Conservation (phyloP, 2,329 filamentous ascomycete genomes). For the Nemania abortiva region DNA sequence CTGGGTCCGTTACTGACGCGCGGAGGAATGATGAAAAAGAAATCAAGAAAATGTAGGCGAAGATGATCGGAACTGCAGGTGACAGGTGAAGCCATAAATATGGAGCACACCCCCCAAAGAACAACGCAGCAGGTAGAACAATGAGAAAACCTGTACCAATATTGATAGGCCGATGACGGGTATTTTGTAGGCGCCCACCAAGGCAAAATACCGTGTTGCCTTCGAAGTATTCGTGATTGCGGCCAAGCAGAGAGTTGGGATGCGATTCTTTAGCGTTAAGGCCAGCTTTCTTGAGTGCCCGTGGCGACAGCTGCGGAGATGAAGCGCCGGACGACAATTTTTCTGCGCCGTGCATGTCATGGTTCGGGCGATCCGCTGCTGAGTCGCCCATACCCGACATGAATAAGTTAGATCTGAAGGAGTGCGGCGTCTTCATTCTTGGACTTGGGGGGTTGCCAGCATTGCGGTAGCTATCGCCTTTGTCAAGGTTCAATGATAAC, state of each 20-base stretch:
- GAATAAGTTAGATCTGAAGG: slow-evolving; percentile 81
- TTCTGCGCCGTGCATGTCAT: slow-evolving; percentile 76
- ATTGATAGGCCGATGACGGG: slow-evolving; percentile 88
- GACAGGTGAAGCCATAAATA: slow-evolving; percentile 90
- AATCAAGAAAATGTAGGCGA: slow-evolving; percentile 91
- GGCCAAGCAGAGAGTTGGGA: slow-evolving; percentile 63
- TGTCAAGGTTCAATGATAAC: slow-evolving; percentile 70
- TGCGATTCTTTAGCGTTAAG: slow-evolving; percentile 46
- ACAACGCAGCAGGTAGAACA: slow-evolving; percentile 82
- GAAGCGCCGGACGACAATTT: slow-evolving; percentile 86
- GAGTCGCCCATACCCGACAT: slow-evolving; percentile 68
- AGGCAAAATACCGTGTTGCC: slow-evolving; percentile 93
- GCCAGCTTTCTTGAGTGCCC: slow-evolving; percentile 43
- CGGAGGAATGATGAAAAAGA: slow-evolving; percentile 95
- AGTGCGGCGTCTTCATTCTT: slow-evolving; percentile 75
- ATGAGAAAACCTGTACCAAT: slow-evolving; percentile 85
- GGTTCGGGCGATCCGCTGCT: slow-evolving; percentile 61
- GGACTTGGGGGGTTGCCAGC: slow-evolving; percentile 68
- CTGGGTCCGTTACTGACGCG: slow-evolving; percentile 91
- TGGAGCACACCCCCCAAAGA: slow-evolving; percentile 85
- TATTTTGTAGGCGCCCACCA: slow-evolving; percentile 88
- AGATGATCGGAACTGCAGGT: slow-evolving; percentile 87
- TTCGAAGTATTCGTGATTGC: slow-evolving; percentile 91
- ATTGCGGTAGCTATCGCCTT: slow-evolving; percentile 65
- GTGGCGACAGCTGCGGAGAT: slow-evolving; percentile 71